These are phyloP conservation scores for Sungouiozyma ichnusensis DNA, from an alignment of 805 yeast species.

Conservation along the genomic window DNA sequence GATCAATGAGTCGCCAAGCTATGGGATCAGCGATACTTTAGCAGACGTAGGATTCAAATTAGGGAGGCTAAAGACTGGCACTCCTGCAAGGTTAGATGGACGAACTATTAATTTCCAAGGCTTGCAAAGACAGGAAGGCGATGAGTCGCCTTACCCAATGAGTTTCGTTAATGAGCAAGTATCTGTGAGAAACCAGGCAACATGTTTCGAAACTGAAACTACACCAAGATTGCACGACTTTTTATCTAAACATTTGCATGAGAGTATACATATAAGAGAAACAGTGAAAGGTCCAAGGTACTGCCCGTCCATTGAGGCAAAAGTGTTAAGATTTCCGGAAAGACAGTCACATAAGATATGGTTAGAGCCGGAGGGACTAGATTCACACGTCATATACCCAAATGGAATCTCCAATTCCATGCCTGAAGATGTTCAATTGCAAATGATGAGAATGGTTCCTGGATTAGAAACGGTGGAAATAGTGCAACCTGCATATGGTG, in stretches of 20 bases:
- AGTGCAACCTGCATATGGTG: constrained; percentile 97
- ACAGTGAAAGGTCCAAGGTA: constrained; percentile 94
- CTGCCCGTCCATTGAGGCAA: constrained; percentile 94
- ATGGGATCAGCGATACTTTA: constrained; percentile 76
- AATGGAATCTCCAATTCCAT: constrained; percentile 93
- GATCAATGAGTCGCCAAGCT: constrained; percentile 85
- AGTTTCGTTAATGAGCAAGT: constrained; percentile 70
- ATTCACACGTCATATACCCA: constrained; percentile 82
- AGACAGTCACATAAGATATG: constrained; percentile 74
- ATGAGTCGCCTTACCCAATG: constrained; percentile 81
- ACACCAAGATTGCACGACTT: constrained; percentile 64
- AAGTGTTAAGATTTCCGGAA: constrained; percentile 68
- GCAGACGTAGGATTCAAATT: constrained; percentile 65
- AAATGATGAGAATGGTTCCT: constrained; percentile 64
- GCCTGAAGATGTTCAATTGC: constrained; percentile 86
- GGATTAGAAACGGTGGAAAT: constrained; percentile 85
- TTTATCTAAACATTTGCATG: constrained; percentile 58
- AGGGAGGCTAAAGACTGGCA: constrained; percentile 92
- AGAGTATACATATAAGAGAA: constrained; percentile 84
- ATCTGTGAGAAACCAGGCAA: constrained; percentile 45
- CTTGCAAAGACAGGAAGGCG: constrained; percentile 69
- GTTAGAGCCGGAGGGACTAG: constrained; percentile 94
- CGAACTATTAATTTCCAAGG: constrained; percentile 56
- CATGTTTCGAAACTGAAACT: constrained; percentile 72
- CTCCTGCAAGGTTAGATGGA: constrained; percentile 82